Evolutionary conservation across 345 rosid genomes (phyloP).

Genomic region (Acer yangbiense): DNA sequence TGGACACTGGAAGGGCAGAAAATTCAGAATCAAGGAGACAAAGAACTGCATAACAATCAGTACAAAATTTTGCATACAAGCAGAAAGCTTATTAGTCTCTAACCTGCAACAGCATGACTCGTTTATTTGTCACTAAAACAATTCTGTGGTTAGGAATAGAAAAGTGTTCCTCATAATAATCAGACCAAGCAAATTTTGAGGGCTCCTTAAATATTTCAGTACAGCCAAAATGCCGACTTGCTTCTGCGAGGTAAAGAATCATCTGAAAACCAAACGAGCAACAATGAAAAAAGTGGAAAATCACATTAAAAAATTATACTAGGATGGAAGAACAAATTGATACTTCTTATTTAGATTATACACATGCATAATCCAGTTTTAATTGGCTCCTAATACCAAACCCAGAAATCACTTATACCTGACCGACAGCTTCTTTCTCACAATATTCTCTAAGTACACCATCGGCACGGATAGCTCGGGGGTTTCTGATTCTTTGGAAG

Average conservation of each 20-base stretch:
- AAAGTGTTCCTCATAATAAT: constrained; percentile 86
- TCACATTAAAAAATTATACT: neutral
- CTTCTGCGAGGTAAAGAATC: constrained; percentile 89
- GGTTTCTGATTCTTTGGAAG: constrained; percentile 80
- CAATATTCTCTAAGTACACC: constrained; percentile 76
- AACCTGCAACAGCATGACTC: constrained; percentile 92
- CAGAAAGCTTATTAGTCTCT: constrained; percentile 9
- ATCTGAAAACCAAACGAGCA: constrained; percentile 54
- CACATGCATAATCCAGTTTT: neutral
- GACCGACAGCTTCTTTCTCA: constrained; percentile 92
- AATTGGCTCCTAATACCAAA: neutral
- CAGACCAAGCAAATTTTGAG: constrained; percentile 86
- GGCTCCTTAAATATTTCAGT: constrained; percentile 95
- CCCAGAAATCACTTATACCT: constrained; percentile 45
- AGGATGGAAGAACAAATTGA: constrained; percentile 7
- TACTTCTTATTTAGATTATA: neutral
- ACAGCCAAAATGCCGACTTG: constrained; percentile 87
- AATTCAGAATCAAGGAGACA: constrained; percentile 19
- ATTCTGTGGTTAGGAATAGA: constrained; percentile 73
- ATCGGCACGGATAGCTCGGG: constrained; percentile 82
- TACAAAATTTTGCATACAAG: neutral
- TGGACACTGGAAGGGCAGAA: constrained; percentile 53
- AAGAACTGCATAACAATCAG: constrained; percentile 1
- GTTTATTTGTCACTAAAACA: constrained; percentile 79
- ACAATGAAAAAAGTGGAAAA: constrained; percentile 4